Evolutionary conservation across 495 filamentous ascomycete species (phyloP).

Genomic region (Hypoxylon crocopeplum): DNA sequence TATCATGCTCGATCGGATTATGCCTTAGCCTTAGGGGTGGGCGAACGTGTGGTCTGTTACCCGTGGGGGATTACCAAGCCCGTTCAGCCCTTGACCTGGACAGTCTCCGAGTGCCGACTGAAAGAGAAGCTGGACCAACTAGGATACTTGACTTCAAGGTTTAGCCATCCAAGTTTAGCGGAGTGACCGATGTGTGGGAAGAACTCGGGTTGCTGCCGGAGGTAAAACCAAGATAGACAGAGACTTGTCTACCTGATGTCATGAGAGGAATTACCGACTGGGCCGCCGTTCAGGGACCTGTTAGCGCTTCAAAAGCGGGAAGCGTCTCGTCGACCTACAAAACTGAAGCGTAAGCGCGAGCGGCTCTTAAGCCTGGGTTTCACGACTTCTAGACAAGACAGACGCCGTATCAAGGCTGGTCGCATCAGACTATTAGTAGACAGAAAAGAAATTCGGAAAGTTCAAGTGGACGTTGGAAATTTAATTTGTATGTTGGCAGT

Average conservation of each 20-base stretch:
- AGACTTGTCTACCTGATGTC: slow-evolving; percentile 5
- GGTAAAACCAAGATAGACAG: background rate
- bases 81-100: slow-evolving; percentile 10
- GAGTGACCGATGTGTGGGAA: too few relatives aligned
- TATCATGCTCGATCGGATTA: slow-evolving; percentile 38
- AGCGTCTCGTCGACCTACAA: slow-evolving; percentile 19
- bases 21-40: slow-evolving; percentile 27
- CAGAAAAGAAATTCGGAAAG: slow-evolving; percentile 5
- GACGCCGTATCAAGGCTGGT: slow-evolving; percentile 27
- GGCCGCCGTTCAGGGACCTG: background rate
- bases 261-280: background rate
- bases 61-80: slow-evolving; percentile 13
- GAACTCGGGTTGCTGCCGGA: slow-evolving; percentile 11
- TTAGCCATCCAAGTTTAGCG: background rate
- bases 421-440: background rate
- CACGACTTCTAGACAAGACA: slow-evolving; percentile 27
- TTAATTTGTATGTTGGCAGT: slow-evolving; percentile 8
- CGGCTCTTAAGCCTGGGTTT: slow-evolving; percentile 23
- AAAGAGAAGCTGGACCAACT: too few relatives aligned
- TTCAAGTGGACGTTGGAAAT: slow-evolving; percentile 4
- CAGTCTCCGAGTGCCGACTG: too few relatives aligned
- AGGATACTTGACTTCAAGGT: background rate
- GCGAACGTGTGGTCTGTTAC: slow-evolving; percentile 20
- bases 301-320: slow-evolving; percentile 22
- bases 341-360: slow-evolving; percentile 27